Conservation (phyloP, 177 flowering plant species). For the Vitis hybrid region DNA sequence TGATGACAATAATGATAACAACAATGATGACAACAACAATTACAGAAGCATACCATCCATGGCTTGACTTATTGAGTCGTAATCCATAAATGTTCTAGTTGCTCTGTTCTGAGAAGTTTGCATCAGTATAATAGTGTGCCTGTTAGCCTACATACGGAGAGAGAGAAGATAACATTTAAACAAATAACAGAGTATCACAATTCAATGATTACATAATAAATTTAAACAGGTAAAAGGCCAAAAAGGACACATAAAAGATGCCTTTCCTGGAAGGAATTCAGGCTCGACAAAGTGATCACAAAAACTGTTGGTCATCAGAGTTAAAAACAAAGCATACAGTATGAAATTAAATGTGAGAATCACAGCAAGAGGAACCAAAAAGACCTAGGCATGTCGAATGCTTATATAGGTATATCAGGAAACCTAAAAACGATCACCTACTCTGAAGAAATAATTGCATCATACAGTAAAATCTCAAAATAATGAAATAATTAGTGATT, state of each 20-base stretch:
- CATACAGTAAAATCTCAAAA: too few relatives aligned
- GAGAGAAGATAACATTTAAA: conserved; percentile 1
- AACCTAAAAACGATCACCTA: too few relatives aligned
- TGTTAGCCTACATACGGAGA: conserved; percentile 60
- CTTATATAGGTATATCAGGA: too few relatives aligned
- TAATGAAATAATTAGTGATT: too few relatives aligned
- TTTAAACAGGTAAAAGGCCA: neutral
- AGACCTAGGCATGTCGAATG: too few relatives aligned
- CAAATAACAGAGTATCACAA: neutral
- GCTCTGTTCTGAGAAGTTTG: conserved; percentile 83
- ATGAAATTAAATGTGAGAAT: too few relatives aligned
- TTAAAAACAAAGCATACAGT: too few relatives aligned
- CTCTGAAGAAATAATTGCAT: too few relatives aligned
- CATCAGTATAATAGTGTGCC: conserved; percentile 92
- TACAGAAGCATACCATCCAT: conserved; percentile 70
- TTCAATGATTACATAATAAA: neutral
- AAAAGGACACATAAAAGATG: neutral
- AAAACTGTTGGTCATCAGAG: too few relatives aligned
- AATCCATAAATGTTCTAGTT: conserved; percentile 95
- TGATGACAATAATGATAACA: neutral
- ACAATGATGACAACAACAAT: neutral
- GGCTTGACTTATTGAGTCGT: conserved; percentile 86
- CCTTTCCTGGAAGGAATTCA: neutral
- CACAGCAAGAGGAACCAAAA: too few relatives aligned
- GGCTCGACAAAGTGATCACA: too few relatives aligned